Evolutionary conservation across 2,329 filamentous ascomycete genomes (phyloP).

Genomic region (Trichophyton mentagrophytes): DNA sequence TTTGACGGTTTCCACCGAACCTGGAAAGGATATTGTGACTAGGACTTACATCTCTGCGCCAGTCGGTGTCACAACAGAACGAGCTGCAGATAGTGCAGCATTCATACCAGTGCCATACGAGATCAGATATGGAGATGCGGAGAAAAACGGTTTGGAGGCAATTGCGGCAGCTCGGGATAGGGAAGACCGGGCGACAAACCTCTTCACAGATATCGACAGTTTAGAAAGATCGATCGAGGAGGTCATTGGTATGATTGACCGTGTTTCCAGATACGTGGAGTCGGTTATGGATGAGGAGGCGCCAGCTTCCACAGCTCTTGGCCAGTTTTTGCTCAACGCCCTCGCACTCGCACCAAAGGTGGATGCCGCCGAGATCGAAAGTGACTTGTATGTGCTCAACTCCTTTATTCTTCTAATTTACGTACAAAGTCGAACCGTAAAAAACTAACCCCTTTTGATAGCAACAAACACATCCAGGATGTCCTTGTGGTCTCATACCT

Average conservation of each 20-base stretch:
- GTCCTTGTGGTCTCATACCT: slow-evolving; percentile 96
- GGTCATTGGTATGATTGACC: slow-evolving; percentile 77
- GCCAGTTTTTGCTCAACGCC: slow-evolving; percentile 89
- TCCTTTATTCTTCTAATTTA: slow-evolving; percentile 1
- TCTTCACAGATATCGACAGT: slow-evolving; percentile 80
- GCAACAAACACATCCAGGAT: slow-evolving; percentile 98
- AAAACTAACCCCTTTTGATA: slow-evolving; percentile 22
- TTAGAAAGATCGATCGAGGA: slow-evolving; percentile 77
- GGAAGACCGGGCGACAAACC: slow-evolving; percentile 58
- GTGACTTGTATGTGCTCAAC: slow-evolving; percentile 58
- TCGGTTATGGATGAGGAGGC: slow-evolving; percentile 81
- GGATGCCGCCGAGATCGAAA: slow-evolving; percentile 76
- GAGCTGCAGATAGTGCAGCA: slow-evolving; percentile 87
- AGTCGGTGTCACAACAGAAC: slow-evolving; percentile 86
- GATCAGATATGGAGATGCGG: slow-evolving; percentile 73
- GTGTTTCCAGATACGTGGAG: slow-evolving; percentile 82
- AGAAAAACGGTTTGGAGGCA: slow-evolving; percentile 66
- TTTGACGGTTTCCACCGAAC: slow-evolving; percentile 81
- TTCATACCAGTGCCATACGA: slow-evolving; percentile 97
- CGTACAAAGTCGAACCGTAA: slow-evolving; percentile 16
- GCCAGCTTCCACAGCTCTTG: slow-evolving; percentile 77
- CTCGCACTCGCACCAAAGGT: slow-evolving; percentile 92
- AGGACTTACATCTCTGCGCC: slow-evolving; percentile 91
- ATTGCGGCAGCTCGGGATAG: slow-evolving; percentile 69
- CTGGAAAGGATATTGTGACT: slow-evolving; percentile 78